phyloP scores from a whole-genome alignment of 192 early-diverging fungal genomes.

The Backusella australiensis region DNA sequence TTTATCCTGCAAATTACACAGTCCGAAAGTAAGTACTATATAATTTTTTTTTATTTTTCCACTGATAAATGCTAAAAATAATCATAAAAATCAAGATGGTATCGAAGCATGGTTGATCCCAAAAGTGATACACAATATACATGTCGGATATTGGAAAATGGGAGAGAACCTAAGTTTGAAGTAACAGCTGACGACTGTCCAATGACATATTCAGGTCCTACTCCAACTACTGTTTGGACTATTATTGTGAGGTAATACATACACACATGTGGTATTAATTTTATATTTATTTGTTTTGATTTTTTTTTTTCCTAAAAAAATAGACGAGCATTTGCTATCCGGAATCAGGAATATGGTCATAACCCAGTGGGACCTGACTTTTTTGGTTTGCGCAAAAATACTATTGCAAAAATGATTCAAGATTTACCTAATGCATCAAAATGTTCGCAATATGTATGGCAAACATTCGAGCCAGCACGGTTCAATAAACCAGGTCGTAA shows the following conservation, averaged over 20 bases:
- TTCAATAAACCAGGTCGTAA: slow-evolving; percentile 34
- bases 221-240: slow-evolving; percentile 89
- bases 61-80: neutral
- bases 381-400: slow-evolving; percentile 86
- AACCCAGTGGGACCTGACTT: slow-evolving; percentile 88
- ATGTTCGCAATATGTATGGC: slow-evolving; percentile 73
- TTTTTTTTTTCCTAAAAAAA: slow-evolving; percentile 5
- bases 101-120: slow-evolving; percentile 57
- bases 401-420: slow-evolving; percentile 87
- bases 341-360: slow-evolving; percentile 76
- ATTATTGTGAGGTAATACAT: slow-evolving; percentile 54
- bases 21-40: slow-evolving; percentile 42
- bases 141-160: slow-evolving; percentile 80
- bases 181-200: slow-evolving; percentile 79
- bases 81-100: slow-evolving; percentile 33
- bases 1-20: slow-evolving; percentile 88
- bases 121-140: slow-evolving; percentile 57
- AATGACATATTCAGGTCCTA: slow-evolving; percentile 49
- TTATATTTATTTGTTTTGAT: neutral
- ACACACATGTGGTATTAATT: slow-evolving; percentile 2
- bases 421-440: slow-evolving; percentile 75
- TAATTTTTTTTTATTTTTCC: neutral
- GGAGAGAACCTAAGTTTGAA: slow-evolving; percentile 74
- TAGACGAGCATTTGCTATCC: slow-evolving; percentile 68
- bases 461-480: slow-evolving; percentile 58